Base-by-base conservation (phyloP, 108 stramenopile species). In the Epipyxis sp. region DNA sequence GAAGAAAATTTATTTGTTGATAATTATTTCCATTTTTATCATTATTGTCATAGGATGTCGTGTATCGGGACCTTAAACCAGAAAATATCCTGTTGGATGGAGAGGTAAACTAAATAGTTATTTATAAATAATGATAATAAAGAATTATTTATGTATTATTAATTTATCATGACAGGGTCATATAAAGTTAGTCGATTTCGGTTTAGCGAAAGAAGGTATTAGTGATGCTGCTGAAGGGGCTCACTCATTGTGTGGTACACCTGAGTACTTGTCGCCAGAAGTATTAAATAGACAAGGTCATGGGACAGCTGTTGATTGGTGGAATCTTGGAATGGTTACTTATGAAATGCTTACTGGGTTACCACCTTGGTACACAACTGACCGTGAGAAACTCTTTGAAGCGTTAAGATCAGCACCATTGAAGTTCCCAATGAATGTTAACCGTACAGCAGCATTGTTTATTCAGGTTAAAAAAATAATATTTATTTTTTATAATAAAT, bases 361-460 rank as follows among this genome's bases (percentile, higher is more conserved):
- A 35, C 94, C 94, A 3, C 97, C 95, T 29, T 97, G 95, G 96
- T 98, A 97, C 84, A 96, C 97, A 1, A 93, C 91, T 46, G 95
- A 98, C 83, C 81, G 94, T 79, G 86, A 92, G 25, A 92, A 94
- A 78, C 91, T 98, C n/a, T 97, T 97, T 86, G 91, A 92, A 57
- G 78, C 94, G 1, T 77, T 95, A 20, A 78, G 90, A 27, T 89
- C 88, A 44, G 85, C 85, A 0, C 85, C 85, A 6, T 59, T 85
- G 0, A 77, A 79, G 0, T 80, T 85, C 42, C 85, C 85, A 0
- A 78, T 79, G 76, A 59, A 35, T 41, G 43, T 85, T 6, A 67
- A 79, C 34, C 59, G 79, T 1, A 76, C 82, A 13, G 37, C 80
- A 0, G 82, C 85, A 29, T 29, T 42, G 39, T 83, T 85, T 79